phyloP scores from a whole-genome alignment of 1,284 basidiomycete genomes.

The Trichosporon sp. region DNA sequence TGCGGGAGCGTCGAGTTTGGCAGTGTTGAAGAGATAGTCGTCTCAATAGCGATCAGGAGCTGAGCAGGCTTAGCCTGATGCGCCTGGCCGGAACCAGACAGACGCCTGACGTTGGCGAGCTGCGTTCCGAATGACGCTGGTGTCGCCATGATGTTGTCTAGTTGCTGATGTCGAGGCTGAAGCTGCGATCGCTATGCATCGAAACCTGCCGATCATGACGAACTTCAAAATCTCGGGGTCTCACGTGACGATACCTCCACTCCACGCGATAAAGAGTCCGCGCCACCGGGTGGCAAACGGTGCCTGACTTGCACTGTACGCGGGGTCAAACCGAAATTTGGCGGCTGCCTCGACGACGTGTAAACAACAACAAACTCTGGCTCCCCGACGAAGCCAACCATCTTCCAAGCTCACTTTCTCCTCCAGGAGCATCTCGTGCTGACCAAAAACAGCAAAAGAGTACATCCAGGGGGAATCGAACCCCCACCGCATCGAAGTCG shows the following conservation, averaged over 20 bases:
- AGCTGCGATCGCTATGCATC: background rate
- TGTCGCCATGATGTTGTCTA: constrained; percentile 12
- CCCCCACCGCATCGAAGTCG: background rate
- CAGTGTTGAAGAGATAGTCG: constrained; percentile 57
- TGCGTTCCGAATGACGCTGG: constrained; percentile 45
- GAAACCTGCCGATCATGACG: background rate
- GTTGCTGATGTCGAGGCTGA: constrained; percentile 1
- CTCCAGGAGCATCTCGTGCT: background rate
- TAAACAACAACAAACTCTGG: background rate
- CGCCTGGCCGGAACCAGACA: constrained; percentile 69
- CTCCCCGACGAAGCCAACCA: background rate
- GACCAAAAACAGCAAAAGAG: background rate
- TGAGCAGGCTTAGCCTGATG: constrained; percentile 89
- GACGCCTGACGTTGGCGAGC: constrained; percentile 80
- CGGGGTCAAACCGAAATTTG: background rate
- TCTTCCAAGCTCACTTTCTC: background rate
- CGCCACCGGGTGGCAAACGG: background rate
- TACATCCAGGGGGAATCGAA: background rate
- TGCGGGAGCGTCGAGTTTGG: constrained; percentile 58
- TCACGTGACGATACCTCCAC: background rate
- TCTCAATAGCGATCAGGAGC: constrained; percentile 81
- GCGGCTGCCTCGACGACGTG: background rate
- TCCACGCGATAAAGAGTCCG: background rate
- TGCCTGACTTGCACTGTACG: background rate
- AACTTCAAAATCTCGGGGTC: constrained; percentile 4